Evolutionary conservation across 768 basidiomycete genomes (phyloP), one percentile per base, ranked within the genome.

Genomic region (Lentinula lateritia): DNA sequence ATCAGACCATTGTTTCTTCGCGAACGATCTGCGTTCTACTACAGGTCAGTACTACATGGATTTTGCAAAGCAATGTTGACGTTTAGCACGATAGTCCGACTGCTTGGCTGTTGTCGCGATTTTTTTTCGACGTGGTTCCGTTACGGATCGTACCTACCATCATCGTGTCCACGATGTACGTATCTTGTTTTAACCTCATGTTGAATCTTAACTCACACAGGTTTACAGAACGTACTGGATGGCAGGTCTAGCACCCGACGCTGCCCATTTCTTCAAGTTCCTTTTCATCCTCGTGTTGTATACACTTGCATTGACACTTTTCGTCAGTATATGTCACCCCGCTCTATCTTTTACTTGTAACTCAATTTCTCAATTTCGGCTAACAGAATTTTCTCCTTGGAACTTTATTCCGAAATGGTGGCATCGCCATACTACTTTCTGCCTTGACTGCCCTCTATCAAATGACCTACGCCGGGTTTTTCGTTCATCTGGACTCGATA

Each of bases 231-330:
- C 88, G n/a, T 94, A 93, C 67, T 93, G 92, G 92, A 95, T 98
- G 95, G 93, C 93, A 2, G 95, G 95, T 12, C 83, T 98, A 4
- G 82, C 91, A 1, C 80, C 79, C 4, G 82, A 90, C 46, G 86
- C 93, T 2, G 83, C 87, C 0, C 80, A 89, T 70, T 98, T 89
- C 80, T 98, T 97, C 88, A 98, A 97, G 69, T 98, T 92, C 75
- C 77, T 97, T 20, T 84, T 98, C 68, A 90, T 97, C 63, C 80
- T 98, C 16, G 88, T 93, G 18, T 77, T 96, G 20, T 97, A 88
- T 70, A 88, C 88, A 0, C 78, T 97, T 18, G 87, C 82, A 39
- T 92, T 94, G 85, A 93, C 93, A 0, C 82, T 96, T 45, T 95
- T 85, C 71, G 92, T 93, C 67, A 64, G 90, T 77, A 23, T 28